These are phyloP conservation scores for Catharanthus roseus DNA, from an alignment of 257 asterid genomes.

Conservation along the genomic window DNA sequence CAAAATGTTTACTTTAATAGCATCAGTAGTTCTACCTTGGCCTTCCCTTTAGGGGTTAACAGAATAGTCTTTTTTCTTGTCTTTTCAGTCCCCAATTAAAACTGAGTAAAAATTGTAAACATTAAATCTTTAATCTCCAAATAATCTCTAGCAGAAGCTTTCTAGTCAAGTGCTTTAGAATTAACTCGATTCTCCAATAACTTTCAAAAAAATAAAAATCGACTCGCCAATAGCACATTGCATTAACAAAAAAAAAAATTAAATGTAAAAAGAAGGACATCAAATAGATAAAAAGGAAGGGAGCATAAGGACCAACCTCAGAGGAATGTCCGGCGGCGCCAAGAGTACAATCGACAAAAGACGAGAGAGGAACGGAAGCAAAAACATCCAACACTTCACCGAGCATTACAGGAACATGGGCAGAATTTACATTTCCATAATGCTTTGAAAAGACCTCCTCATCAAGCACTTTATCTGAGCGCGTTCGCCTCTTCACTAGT, in stretches of 20 bases:
- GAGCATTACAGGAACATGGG: constrained; percentile 82
- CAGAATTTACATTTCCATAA: constrained; percentile 47
- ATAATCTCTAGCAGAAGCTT: background rate
- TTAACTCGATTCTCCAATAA: background rate
- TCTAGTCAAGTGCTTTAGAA: background rate
- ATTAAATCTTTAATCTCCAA: background rate
- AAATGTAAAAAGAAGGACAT: background rate
- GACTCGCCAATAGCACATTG: background rate
- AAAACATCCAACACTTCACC: constrained; percentile 87
- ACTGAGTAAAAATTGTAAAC: background rate
- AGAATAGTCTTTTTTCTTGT: background rate
- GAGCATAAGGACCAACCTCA: constrained; percentile 39
- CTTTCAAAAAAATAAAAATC: no score
- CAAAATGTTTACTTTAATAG: background rate
- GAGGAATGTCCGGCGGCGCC: constrained; percentile 95
- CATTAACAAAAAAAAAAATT: background rate
- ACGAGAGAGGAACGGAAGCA: constrained; percentile 47
- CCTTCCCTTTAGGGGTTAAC: background rate
- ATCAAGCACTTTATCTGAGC: constrained; percentile 73
- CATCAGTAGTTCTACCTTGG: background rate
- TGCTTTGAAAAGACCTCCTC: constrained; percentile 49
- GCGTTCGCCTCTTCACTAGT: constrained; percentile 69
- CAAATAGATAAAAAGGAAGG: background rate
- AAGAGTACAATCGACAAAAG: constrained; percentile 92
- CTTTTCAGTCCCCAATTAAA: background rate